Evolutionary conservation across 495 filamentous ascomycete genomes (phyloP), one percentile per base, ranked within the genome.

Genomic region (Aspergillus bridgeri): DNA sequence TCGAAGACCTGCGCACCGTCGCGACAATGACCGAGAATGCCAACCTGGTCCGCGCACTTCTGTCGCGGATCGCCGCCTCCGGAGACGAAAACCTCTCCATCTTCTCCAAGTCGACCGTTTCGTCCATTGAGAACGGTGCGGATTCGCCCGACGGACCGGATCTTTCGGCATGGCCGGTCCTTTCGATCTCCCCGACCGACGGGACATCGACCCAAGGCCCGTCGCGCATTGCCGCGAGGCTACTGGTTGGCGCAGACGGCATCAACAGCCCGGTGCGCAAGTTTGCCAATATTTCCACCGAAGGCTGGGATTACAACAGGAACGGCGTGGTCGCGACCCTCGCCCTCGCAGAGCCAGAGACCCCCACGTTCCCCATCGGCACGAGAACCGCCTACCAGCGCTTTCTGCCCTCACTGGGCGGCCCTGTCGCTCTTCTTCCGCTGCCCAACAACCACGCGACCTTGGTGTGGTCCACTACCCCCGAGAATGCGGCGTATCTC

Each of bases 21-120:
- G 94, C 95, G 11, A 93, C 90, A 66, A 99, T 99, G 94, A 90
- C 83, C 23, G 94, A 99, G 79, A 99, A 99, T 66, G 65, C 86
- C 42, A 98, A 98, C 65, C 81, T 96, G 17, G 89, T 89, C 13
- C 83, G 83, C 13, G 91, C 83, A 2, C 79, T 99, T 6, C 74
- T 96, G 19, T 74, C 78, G 21, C 83, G 87, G 2, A 77, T 98
- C 53, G 77, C 84, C 1, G 83, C 88, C 48, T 75, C 96, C 0
- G 83, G 85, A 0, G 84, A 77, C 8, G 70, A 76, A 18, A 74
- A 74, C 38, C 77, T 91, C 17, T 80, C 85, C 3, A 74, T 91
- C 5, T 87, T 91, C 48, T 90, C 90, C 58, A 84, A 86, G 21
- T 83, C 88, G 4, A 86, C 79, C 22, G 92, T 98, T 20, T 83